Base-by-base conservation (phyloP, 2,329 filamentous ascomycete genomes). In the Grosmannia serpens region DNA sequence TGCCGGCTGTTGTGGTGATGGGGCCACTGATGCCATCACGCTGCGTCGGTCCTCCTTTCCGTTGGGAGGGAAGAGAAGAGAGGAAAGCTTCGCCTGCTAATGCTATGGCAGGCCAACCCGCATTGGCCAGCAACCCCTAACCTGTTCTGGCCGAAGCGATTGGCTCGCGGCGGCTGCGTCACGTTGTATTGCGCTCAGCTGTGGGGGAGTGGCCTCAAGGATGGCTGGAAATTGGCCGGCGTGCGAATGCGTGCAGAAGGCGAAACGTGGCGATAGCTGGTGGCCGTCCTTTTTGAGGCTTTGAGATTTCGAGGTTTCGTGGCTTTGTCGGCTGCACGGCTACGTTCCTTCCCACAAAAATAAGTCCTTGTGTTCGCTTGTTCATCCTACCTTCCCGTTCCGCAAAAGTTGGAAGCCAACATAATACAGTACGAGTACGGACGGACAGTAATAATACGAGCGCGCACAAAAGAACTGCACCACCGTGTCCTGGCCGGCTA, bases 1-100 rank as follows among this genome's bases (percentile, higher is more conserved):
- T 46, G 58, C 53, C 54, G 58, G 49, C 35, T 38, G 33, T 35
- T 58, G 60, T 44, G 57, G 29, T 26, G 55, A 29, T 56, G 53
- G 53, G 49, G 57, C 55, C 27, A 53, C 55, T 46, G 59, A 57
- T 53, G 61, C 56, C 62, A 63, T 63, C 51, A 49, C 58, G 61
- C 31, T 53, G 53, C 15, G 31, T 55, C 59, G 58, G 46, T 17
- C 41, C 41, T 46, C n/a, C n/a, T 46, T 46, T 44, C 20, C 41
- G 41, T n/a, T 4, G 3, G 41, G 41, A 20, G 33, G 35, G 54
- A 13, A 22, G 20, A 17, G 15, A 47, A 53, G 15, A 41, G 31
- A 24, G 27, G 29, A 6, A 44, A 33, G 29, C 20, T 13, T 52
- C 24, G 47, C n/a, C 20, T 17, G 29, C 26, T 10, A 24, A 15